These are phyloP conservation scores for Exophiala dermatitidis DNA, from an alignment of 2,329 filamentous ascomycete genomes.

Conservation along the genomic window DNA sequence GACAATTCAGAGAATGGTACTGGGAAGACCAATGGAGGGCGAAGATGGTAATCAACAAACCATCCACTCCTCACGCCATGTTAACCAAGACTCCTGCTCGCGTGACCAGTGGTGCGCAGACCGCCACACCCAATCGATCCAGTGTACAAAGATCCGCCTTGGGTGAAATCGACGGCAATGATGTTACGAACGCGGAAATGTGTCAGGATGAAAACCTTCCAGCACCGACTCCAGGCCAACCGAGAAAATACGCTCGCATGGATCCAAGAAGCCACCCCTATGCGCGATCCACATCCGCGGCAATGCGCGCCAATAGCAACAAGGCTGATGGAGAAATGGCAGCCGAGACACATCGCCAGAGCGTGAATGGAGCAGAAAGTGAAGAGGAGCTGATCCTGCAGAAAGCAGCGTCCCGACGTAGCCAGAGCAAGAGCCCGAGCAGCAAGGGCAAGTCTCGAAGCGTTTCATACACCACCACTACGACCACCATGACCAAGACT, in stretches of 20 bases:
- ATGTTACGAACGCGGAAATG: slow-evolving; percentile 43
- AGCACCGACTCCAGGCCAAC: slow-evolving; percentile 90
- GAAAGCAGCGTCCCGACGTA: slow-evolving; percentile 56
- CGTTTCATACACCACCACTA: slow-evolving; percentile 27
- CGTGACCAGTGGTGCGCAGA: slow-evolving; percentile 57
- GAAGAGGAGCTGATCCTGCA: slow-evolving; percentile 79
- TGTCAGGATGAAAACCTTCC: slow-evolving; percentile 88
- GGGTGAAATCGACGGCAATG: slow-evolving; percentile 87
- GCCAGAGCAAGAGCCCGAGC: slow-evolving; percentile 21
- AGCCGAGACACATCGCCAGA: slow-evolving; percentile 50
- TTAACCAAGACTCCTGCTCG: slow-evolving; percentile 53
- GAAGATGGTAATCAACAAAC: slow-evolving; percentile 61
- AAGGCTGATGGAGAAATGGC: slow-evolving; percentile 51
- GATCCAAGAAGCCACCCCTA: slow-evolving; percentile 70
- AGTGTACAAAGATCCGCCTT: slow-evolving; percentile 62
- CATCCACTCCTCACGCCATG: slow-evolving; percentile 48
- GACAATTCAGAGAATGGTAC: slow-evolving; percentile 98
- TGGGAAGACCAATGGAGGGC: slow-evolving; percentile 70
- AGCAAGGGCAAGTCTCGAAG: slow-evolving; percentile 29
- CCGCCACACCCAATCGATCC: slow-evolving; percentile 66
- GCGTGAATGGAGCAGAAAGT: slow-evolving; percentile 55
- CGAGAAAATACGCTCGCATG: slow-evolving; percentile 74
- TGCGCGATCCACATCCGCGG: slow-evolving; percentile 48
- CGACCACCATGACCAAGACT: slow-evolving; percentile 25
- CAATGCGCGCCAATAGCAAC: slow-evolving; percentile 29